Conservation (phyloP, 768 basidiomycete genomes). For the Auricularia auricula-judae region DNA sequence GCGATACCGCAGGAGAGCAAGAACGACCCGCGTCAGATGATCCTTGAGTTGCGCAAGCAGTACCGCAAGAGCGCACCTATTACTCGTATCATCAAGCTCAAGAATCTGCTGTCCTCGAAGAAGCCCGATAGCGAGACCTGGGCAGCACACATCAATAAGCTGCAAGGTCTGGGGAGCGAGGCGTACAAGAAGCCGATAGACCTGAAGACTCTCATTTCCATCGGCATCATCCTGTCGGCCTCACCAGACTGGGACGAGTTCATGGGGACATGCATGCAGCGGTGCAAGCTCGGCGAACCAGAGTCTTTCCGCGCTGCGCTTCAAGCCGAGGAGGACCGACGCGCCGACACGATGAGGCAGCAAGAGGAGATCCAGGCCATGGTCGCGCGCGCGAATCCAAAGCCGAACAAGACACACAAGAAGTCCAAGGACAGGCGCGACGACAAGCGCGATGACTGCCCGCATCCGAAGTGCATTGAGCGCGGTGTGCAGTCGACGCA, state of each 20-base stretch:
- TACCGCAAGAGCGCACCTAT: not conserved
- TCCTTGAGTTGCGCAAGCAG: not conserved
- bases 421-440: not conserved
- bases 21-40: not conserved
- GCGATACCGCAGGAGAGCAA: not conserved
- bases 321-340: not conserved
- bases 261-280: not conserved
- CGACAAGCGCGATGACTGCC: not conserved
- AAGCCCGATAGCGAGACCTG: not conserved
- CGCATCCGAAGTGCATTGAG: not conserved
- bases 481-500: not conserved
- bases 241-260: not conserved
- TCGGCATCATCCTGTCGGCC: not conserved
- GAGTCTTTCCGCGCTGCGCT: not conserved
- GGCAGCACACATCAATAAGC: not conserved
- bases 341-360: not conserved
- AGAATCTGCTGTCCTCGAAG: not conserved
- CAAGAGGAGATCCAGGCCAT: not conserved
- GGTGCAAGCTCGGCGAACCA: not conserved
- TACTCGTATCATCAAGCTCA: not conserved
- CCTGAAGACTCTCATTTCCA: not conserved
- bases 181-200: not conserved
- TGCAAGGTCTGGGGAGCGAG: not conserved
- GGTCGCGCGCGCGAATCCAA: not conserved
- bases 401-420: not conserved